phyloP scores from a whole-genome alignment of 2,329 filamentous ascomycete species.

The Hymenoscyphus fraxineus region DNA sequence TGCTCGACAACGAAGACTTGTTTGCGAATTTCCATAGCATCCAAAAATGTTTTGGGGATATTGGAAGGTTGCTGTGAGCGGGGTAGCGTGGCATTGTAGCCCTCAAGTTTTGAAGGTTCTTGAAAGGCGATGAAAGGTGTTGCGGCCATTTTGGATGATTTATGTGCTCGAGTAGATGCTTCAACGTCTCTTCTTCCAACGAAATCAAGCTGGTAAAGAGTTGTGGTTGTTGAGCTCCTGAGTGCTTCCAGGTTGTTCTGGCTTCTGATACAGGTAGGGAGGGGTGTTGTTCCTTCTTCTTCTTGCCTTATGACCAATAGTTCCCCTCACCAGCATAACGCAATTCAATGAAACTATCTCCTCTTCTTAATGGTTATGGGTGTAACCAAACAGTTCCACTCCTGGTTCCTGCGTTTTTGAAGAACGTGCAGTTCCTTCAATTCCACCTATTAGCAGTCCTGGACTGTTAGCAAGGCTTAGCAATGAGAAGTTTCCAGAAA shows the following conservation, averaged over 20 bases:
- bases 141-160: constrained; percentile 23
- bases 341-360: too few species aligned
- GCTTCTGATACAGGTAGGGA: not conserved
- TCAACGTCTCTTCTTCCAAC: not conserved
- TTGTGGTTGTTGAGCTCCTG: too few species aligned
- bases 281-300: not conserved
- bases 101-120: constrained; percentile 46
- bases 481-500: not conserved
- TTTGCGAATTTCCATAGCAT: constrained; percentile 60
- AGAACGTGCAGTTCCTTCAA: not conserved
- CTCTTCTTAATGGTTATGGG: constrained; percentile 5
- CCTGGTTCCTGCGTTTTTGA: not conserved
- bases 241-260: not conserved
- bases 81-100: constrained; percentile 42
- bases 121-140: constrained; percentile 33
- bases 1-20: constrained; percentile 61
- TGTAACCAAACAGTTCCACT: constrained; percentile 5
- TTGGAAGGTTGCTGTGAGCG: constrained; percentile 43
- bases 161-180: not conserved
- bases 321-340: too few species aligned
- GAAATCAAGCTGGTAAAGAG: too few species aligned
- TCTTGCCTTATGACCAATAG: not conserved
- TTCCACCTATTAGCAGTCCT: not conserved
- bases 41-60: constrained; percentile 55
- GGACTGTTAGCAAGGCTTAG: not conserved